A percentile compares a stretch with the other conserved stretches of the same genome.
These are phyloP conservation scores for Leucoagaricus sp. DNA, from an alignment of 1,284 basidiomycete species.

Conservation along the genomic window DNA sequence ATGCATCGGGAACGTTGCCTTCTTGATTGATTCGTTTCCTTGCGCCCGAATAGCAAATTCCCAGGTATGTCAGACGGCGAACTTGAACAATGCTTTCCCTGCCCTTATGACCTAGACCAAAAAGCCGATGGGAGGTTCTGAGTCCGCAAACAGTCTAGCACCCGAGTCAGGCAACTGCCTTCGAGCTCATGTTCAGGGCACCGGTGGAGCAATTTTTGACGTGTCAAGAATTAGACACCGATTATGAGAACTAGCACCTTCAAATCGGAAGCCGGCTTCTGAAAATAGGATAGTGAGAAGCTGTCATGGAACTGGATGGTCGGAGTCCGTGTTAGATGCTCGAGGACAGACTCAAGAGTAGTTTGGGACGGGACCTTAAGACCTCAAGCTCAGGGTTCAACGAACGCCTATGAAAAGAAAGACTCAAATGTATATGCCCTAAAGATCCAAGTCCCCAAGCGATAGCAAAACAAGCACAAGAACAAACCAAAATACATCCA, in stretches of 20 bases:
- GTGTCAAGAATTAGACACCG: not conserved
- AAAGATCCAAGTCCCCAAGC: not conserved
- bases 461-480: not conserved
- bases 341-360: not conserved
- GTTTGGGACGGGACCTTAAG: no score
- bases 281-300: not conserved
- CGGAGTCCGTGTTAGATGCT: not conserved
- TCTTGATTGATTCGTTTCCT: not conserved
- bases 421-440: not conserved
- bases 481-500: not conserved
- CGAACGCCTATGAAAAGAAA: not conserved
- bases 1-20: no score
- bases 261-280: not conserved
- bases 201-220: not conserved
- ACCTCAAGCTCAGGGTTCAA: no score
- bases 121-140: not conserved
- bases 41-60: not conserved
- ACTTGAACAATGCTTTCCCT: not conserved
- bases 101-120: no score
- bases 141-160: not conserved
- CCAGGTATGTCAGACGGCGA: conserved; percentile 1
- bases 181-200: not conserved
- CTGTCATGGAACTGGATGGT: not conserved
- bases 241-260: not conserved
- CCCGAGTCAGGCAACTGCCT: not conserved